phyloP scores from a whole-genome alignment of 2,329 filamentous ascomycete genomes.

The Cladosporium sp. region DNA sequence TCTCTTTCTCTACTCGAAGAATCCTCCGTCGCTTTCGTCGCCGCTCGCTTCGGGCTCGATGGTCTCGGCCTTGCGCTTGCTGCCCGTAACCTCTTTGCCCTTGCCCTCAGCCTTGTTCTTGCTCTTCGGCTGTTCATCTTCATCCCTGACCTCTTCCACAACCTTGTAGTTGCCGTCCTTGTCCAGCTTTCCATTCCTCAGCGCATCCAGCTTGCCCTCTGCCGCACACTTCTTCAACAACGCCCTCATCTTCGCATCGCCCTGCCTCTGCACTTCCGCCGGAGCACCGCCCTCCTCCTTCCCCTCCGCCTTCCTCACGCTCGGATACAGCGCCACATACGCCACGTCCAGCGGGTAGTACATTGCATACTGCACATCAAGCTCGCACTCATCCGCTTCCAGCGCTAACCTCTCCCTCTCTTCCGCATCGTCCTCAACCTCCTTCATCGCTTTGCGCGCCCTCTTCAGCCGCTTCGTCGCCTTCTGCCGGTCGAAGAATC shows the following conservation, averaged over 20 bases:
- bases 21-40: slow-evolving; percentile 39
- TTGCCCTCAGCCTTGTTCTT: slow-evolving; percentile 12
- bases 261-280: slow-evolving; percentile 39
- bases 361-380: slow-evolving; percentile 74
- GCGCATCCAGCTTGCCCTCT: slow-evolving; percentile 55
- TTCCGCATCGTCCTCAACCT: slow-evolving; percentile 40
- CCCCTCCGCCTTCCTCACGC: slow-evolving; percentile 34
- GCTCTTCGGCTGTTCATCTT: slow-evolving; percentile 1
- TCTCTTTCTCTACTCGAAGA: slow-evolving; percentile 35
- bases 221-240: slow-evolving; percentile 65
- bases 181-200: slow-evolving; percentile 55
- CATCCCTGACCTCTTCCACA: background rate
- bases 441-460: slow-evolving; percentile 58
- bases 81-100: background rate
- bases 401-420: slow-evolving; percentile 33
- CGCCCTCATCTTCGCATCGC: slow-evolving; percentile 64
- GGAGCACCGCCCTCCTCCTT: slow-evolving; percentile 33
- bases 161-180: slow-evolving; percentile 18
- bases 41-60: slow-evolving; percentile 28
- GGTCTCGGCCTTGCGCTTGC: slow-evolving; percentile 24
- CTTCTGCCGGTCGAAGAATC: slow-evolving; percentile 83
- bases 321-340: slow-evolving; percentile 61
- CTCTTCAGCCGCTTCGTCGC: slow-evolving; percentile 67
- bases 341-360: slow-evolving; percentile 70
- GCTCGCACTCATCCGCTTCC: slow-evolving; percentile 52